These are phyloP conservation scores for Aspergillus pseudoglaucus DNA, from an alignment of 2,329 filamentous ascomycete genomes.

Conservation along the genomic window DNA sequence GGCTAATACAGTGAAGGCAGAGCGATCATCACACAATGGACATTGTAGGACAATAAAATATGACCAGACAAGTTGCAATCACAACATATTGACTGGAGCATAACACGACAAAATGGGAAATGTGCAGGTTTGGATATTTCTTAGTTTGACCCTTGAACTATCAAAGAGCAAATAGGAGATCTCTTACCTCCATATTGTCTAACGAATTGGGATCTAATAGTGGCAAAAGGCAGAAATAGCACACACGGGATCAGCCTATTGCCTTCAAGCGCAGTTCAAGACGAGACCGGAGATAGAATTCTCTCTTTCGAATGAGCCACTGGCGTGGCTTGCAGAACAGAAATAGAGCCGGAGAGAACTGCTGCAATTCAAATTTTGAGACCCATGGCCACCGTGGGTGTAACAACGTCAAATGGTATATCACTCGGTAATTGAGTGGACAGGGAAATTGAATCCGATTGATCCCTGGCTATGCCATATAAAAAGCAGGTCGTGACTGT, in stretches of 20 bases:
- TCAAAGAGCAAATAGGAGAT: background rate
- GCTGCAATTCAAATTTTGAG: background rate
- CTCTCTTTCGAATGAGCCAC: background rate
- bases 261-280: background rate
- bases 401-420: background rate
- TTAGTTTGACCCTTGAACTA: background rate
- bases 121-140: background rate
- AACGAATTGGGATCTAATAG: background rate
- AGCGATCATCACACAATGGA: background rate
- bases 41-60: background rate
- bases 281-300: background rate
- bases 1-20: no score
- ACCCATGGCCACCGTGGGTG: background rate
- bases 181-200: slow-evolving; percentile 1
- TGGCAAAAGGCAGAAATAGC: background rate
- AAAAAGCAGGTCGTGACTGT: background rate
- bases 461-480: background rate
- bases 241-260: background rate
- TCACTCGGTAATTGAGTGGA: background rate
- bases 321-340: background rate
- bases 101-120: background rate
- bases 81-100: background rate
- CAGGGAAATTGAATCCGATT: background rate
- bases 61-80: background rate
- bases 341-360: background rate